Evolutionary conservation across 1,139 yeast species (phyloP).

Genomic region (Lodderomyces parapsilosis): DNA sequence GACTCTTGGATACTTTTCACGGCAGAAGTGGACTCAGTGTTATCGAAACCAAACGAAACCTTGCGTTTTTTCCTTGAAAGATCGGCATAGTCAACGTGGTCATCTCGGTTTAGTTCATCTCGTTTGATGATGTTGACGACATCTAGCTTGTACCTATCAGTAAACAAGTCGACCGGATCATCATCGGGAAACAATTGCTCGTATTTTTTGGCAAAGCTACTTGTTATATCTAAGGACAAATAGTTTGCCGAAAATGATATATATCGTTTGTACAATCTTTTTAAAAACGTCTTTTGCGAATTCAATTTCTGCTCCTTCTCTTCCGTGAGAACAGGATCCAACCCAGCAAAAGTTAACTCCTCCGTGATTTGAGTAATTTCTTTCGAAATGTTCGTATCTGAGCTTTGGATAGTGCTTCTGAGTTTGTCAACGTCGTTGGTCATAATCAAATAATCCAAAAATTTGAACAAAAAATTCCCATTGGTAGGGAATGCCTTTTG

Average conservation of each 20-base stretch:
- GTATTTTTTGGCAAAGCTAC: constrained; percentile 65
- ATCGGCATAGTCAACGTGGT: constrained; percentile 16
- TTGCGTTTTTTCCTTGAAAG: constrained; percentile 23
- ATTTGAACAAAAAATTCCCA: constrained; percentile 65
- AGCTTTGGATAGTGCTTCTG: constrained; percentile 73
- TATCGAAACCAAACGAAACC: constrained; percentile 3
- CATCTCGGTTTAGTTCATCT: constrained; percentile 40
- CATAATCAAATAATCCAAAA: constrained; percentile 69
- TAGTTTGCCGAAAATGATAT: constrained; percentile 39
- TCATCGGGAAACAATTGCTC: constrained; percentile 65
- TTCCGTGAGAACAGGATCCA: constrained; percentile 22
- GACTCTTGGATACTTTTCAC: constrained; percentile 14
- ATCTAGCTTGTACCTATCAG: constrained; percentile 45
- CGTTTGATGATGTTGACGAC: constrained; percentile 44
- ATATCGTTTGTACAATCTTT: constrained; percentile 21
- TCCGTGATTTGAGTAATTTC: constrained; percentile 29
- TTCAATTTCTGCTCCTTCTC: constrained; percentile 24
- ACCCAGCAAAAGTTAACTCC: constrained; percentile 17
- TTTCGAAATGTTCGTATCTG: constrained; percentile 38
- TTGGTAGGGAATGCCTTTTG: constrained; percentile 48
- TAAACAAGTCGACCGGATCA: constrained; percentile 39
- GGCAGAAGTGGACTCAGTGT: constrained; percentile 12
- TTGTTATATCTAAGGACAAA: constrained; percentile 69
- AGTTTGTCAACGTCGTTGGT: constrained; percentile 80
- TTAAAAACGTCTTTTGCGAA: constrained; percentile 25